These are phyloP conservation scores for Escovopsis sp. DNA, from an alignment of 2,329 filamentous ascomycete species.

Conservation along the genomic window DNA sequence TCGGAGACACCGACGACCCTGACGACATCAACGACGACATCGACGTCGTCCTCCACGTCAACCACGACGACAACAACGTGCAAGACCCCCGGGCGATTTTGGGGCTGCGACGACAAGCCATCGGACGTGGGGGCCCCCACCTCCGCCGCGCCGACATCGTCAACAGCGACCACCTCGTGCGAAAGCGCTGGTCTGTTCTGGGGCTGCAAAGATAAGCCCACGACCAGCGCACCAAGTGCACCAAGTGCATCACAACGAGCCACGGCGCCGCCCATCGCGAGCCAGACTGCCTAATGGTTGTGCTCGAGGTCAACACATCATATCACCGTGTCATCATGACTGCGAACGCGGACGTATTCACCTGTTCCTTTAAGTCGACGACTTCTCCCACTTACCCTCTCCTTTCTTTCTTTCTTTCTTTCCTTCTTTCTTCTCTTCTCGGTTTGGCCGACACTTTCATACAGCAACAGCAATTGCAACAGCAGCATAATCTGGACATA, in stretches of 20 bases:
- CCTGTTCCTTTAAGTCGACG: no score
- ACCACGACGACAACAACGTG: constrained; percentile 22
- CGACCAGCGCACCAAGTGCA: constrained; percentile 23
- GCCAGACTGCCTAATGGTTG: constrained; percentile 3
- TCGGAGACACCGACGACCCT: constrained; percentile 8
- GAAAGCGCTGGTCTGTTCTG: constrained; percentile 40
- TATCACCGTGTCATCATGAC: no score
- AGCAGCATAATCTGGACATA: no score
- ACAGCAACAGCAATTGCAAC: no score
- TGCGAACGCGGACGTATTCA: no score
- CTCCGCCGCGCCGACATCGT: constrained; percentile 13
- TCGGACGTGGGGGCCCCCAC: constrained; percentile 11
- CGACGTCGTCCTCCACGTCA: constrained; percentile 18
- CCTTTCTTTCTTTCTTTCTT: no score
- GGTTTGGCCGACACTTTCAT: no score
- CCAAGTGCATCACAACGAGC: background rate
- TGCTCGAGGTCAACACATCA: no score
- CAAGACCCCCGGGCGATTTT: constrained; percentile 38
- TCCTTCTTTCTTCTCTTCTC: no score
- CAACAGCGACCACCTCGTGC: constrained; percentile 26
- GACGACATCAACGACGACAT: constrained; percentile 21
- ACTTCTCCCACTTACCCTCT: no score
- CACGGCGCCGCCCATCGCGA: constrained; percentile 16
- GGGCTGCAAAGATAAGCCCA: constrained; percentile 28
- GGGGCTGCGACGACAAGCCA: constrained; percentile 30